Percentiles rank a stretch among this genome's conserved stretches.
Conservation (phyloP, 257 asterid genomes). For the Dorcoceras hygrometricum region DNA sequence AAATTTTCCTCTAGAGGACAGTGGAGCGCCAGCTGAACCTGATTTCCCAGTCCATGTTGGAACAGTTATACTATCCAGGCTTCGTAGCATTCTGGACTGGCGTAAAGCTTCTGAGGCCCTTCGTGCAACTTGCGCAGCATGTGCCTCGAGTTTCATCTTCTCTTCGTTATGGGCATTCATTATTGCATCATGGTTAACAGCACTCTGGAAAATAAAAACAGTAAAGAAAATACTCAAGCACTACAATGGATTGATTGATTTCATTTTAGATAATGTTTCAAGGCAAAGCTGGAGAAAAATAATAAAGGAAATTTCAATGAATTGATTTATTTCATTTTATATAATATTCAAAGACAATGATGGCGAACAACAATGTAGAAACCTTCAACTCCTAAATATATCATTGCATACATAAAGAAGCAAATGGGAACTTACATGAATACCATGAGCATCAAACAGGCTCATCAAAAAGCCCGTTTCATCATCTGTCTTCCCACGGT, state of each 20-base stretch:
- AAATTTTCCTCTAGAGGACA: constrained; percentile 60
- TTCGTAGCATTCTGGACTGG: constrained; percentile 82
- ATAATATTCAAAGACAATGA: not conserved
- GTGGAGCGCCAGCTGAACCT: constrained; percentile 95
- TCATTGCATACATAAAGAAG: constrained; percentile 9
- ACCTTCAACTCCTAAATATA: constrained; percentile 1
- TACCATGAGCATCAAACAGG: constrained; percentile 86
- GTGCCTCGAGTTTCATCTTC: constrained; percentile 70
- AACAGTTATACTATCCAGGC: constrained; percentile 66
- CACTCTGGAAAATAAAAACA: constrained; percentile 55
- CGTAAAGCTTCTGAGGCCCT: constrained; percentile 96
- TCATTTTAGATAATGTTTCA: not conserved
- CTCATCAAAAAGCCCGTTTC: constrained; percentile 66
- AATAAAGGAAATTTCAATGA: not conserved
- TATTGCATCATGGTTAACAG: constrained; percentile 88
- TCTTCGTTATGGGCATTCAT: constrained; percentile 86
- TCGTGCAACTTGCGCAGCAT: constrained; percentile 86
- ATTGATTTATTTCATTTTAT: not conserved
- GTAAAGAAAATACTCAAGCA: not conserved
- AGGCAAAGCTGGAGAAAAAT: not conserved
- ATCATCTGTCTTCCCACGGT: constrained; percentile 51
- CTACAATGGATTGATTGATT: not conserved
- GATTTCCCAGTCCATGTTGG: constrained; percentile 98
- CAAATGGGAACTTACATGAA: constrained; percentile 63
- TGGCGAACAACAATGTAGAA: too few species aligned